Evolutionary conservation across 2,329 filamentous ascomycete species (phyloP).

Genomic region (Aspergillus chevalieri): DNA sequence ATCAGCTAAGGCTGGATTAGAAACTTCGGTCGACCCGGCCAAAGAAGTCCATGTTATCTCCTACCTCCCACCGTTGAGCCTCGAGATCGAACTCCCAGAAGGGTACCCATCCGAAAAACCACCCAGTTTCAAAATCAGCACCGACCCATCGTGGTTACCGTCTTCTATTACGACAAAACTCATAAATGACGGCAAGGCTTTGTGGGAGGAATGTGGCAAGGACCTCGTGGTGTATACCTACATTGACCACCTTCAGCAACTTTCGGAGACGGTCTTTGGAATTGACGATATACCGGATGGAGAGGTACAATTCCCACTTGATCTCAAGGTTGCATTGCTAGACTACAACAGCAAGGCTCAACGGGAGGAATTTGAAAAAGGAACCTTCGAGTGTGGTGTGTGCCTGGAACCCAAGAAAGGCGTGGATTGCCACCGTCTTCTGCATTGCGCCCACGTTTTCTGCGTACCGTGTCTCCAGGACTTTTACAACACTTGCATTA

Average conservation of each 20-base stretch:
- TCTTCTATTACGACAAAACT: constrained; percentile 39
- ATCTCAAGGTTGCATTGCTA: constrained; percentile 62
- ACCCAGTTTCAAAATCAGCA: constrained; percentile 46
- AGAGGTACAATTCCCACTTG: constrained; percentile 43
- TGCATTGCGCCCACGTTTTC: constrained; percentile 84
- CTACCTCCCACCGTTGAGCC: constrained; percentile 51
- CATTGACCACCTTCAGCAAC: constrained; percentile 55
- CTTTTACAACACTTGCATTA: constrained; percentile 84
- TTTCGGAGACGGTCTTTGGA: constrained; percentile 51
- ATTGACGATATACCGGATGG: constrained; percentile 35
- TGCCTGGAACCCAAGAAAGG: constrained; percentile 94
- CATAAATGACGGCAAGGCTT: constrained; percentile 39
- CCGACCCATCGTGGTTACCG: constrained; percentile 50
- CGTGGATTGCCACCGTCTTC: constrained; percentile 68
- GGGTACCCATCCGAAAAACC: constrained; percentile 51
- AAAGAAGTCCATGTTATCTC: constrained; percentile 44
- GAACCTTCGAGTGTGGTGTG: constrained; percentile 81
- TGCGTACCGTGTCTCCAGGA: constrained; percentile 81
- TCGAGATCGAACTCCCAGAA: constrained; percentile 49
- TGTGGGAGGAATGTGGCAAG: constrained; percentile 57
- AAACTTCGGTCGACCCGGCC: constrained; percentile 10
- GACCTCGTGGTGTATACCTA: constrained; percentile 54
- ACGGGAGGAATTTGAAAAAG: constrained; percentile 68
- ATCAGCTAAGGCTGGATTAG: constrained; percentile 20
- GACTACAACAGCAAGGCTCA: constrained; percentile 73